Evolutionary conservation across 306 rosid genomes (phyloP), one percentile per base, ranked within the genome.

Genomic region (Erythrophleum fordii): DNA sequence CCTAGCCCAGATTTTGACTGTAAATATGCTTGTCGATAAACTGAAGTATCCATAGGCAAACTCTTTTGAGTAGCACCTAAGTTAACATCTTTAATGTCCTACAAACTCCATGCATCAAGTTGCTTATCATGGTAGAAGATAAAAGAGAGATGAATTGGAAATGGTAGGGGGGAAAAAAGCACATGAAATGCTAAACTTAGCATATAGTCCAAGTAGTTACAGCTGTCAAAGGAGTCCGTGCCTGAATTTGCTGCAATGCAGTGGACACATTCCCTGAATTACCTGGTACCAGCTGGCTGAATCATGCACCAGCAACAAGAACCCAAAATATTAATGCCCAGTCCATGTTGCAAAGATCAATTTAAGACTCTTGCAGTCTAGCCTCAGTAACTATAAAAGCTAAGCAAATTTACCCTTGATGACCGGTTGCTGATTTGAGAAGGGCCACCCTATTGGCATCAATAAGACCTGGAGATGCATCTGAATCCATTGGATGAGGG

Each of bases 281-380:
- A 66, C 96, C 97, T 80, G 84, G 95, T 78, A 91, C 82, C 86
- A 94, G 60, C 74, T 92, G 98, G 56, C 98, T 94, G 92, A 69
- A 75, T 76, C 65, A 77, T 53, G 45, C 70, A 79, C 55, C 65
- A 77, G 55, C 51, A 72, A 79, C 55, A 75, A 65, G 75, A 85
- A 84, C 73, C 59, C 69, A 69, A 74, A 51, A 81, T 49, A 75
- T 76, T 16, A 85, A 80, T 56, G 69, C 35, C 60, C 72, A 61
- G 18, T 59, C 53, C 45, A 77, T 70, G 35, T 26, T 41, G 22
- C 69, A 53, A 66, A 76, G 26, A 73, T 75, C 61, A 85, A 75
- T 52, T 71, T 56, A 76, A 31, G 35, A 78, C 49, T 59, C 71
- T 41, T 37, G 17, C 73, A 22, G 5, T 25, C 64, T 10, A 56